Conservation (phyloP, 371 early-diverging fungal species). For the Antonospora locustae region DNA sequence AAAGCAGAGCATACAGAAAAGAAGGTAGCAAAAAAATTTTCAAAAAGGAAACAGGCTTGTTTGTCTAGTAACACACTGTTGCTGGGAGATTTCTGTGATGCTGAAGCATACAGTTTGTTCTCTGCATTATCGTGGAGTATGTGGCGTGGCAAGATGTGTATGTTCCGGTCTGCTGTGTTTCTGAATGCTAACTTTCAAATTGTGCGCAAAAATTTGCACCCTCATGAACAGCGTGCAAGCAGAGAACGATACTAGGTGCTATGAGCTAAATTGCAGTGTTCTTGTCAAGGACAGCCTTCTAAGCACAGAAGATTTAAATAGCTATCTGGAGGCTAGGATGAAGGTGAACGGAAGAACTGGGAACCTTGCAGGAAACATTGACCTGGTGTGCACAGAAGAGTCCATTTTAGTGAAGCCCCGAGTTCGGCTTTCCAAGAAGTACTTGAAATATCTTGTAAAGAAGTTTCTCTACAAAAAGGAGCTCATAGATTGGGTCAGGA, state of each 20-base stretch:
- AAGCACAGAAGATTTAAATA: conserved; percentile 10
- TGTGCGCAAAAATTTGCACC: no score
- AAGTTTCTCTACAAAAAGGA: conserved; percentile 33
- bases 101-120: no score
- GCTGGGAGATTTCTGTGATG: no score
- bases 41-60: no score
- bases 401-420: conserved; percentile 4
- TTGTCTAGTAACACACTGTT: no score
- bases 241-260: neutral
- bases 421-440: conserved; percentile 18
- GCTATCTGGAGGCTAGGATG: conserved; percentile 31
- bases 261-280: neutral
- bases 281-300: conserved; percentile 16
- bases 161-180: no score
- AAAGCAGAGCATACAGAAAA: no score
- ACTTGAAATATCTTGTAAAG: conserved; percentile 31
- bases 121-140: no score
- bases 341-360: conserved; percentile 23
- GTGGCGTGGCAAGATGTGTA: no score
- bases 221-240: no score
- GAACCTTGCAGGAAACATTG: conserved; percentile 5
- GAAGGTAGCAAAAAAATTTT: no score
- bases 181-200: no score
- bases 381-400: conserved; percentile 28
- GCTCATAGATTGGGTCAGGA: conserved; percentile 34